phyloP scores from a whole-genome alignment of 2,329 filamentous ascomycete genomes.

The Trichoderma asperellum region DNA sequence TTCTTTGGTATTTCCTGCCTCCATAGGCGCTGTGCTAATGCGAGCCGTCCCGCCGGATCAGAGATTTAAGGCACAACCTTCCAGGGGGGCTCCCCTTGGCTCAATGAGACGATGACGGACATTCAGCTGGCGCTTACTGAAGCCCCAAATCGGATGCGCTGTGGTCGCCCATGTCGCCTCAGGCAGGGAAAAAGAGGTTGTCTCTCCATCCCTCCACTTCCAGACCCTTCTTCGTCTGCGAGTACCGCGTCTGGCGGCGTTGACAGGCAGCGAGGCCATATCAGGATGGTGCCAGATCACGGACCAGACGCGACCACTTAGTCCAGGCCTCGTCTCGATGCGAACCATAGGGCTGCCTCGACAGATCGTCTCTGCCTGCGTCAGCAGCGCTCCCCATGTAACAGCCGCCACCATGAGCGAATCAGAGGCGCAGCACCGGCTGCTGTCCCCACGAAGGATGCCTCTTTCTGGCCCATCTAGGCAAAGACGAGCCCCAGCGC shows the following conservation, averaged over 20 bases:
- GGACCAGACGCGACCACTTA: constrained; percentile 22
- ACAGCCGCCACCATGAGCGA: constrained; percentile 40
- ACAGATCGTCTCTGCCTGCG: constrained; percentile 34
- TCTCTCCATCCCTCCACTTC: not conserved
- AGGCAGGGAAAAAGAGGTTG: not conserved
- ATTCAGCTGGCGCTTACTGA: constrained; percentile 18
- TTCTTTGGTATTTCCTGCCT: not conserved
- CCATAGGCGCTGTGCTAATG: constrained; percentile 22
- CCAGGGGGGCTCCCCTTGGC: not conserved
- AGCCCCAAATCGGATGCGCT: not conserved
- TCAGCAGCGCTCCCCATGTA: constrained; percentile 38
- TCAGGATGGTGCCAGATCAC: constrained; percentile 20
- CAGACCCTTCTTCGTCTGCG: not conserved
- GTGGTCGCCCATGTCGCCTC: not conserved
- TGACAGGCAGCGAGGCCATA: constrained; percentile 3
- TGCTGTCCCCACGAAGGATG: constrained; percentile 26
- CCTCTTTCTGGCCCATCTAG: constrained; percentile 16
- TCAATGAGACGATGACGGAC: constrained; percentile 21
- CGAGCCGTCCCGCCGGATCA: constrained; percentile 24
- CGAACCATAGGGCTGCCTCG: constrained; percentile 31
- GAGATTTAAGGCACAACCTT: constrained; percentile 17
- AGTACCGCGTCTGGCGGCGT: constrained; percentile 11
- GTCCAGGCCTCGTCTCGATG: constrained; percentile 15
- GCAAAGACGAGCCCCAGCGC: constrained; percentile 14
- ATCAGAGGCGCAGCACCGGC: constrained; percentile 31